Evolutionary conservation across 352 stramenopile genomes (phyloP).

Genomic region (Pythium dissimile): DNA sequence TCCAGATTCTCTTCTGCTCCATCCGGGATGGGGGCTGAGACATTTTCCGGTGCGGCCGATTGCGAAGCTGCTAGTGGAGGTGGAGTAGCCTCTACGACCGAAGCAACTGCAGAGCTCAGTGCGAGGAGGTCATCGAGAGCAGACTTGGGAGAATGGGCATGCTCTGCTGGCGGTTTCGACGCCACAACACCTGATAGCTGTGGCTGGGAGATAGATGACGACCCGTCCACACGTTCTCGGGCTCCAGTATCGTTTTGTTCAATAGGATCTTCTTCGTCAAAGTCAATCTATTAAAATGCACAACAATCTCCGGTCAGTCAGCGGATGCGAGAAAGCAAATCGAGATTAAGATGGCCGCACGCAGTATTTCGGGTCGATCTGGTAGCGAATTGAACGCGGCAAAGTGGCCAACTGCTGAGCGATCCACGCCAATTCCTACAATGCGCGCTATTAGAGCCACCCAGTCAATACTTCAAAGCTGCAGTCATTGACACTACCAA

Average conservation of each 20-base stretch:
- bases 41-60: not conserved
- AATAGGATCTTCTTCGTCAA: no score
- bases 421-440: constrained; percentile 71
- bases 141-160: not conserved
- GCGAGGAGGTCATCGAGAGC: constrained; percentile 19
- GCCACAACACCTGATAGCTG: no score
- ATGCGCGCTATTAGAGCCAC: no score
- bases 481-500: not conserved
- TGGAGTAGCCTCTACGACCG: not conserved
- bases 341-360: no score
- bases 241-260: no score
- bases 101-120: constrained; percentile 5
- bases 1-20: constrained; percentile 40
- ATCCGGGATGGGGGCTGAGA: not conserved
- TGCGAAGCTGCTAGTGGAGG: not conserved
- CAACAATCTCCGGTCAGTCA: not conserved
- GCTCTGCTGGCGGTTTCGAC: no score
- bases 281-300: no score
- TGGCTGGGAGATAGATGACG: no score
- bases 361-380: constrained; percentile 74
- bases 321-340: no score
- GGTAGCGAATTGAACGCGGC: constrained; percentile 46
- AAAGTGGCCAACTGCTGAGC: constrained; percentile 48
- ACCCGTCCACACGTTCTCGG: no score
- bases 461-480: not conserved